Percentiles rank a stretch among this genome's conserved stretches.
These are phyloP conservation scores for Penicillium chermesinum DNA, from an alignment of 495 filamentous ascomycete genomes.

Conservation along the genomic window DNA sequence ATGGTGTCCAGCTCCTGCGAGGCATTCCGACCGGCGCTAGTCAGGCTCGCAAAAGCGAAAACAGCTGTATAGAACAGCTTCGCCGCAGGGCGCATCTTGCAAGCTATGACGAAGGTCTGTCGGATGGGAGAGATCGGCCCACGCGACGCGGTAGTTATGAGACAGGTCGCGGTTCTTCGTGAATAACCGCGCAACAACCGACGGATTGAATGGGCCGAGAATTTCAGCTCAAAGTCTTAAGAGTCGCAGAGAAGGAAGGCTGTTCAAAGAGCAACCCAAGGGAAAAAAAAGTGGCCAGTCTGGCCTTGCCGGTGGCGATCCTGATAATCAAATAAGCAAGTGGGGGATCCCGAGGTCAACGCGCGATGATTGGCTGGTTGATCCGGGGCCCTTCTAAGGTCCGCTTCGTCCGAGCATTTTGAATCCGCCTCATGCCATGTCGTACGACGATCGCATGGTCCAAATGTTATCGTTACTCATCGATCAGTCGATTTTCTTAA, in stretches of 20 bases:
- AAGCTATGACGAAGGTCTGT: not conserved
- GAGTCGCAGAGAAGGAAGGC: not conserved
- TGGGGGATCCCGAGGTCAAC: conserved; percentile 11
- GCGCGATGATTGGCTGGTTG: conserved; percentile 9
- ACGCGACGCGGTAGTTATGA: not conserved
- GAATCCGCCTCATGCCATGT: not conserved
- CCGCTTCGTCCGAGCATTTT: not conserved
- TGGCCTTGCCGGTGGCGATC: conserved; percentile 16
- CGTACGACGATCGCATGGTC: not conserved
- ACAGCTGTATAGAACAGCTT: conserved; percentile 71
- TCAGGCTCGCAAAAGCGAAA: conserved; percentile 62
- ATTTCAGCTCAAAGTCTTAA: not conserved
- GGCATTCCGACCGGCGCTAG: conserved; percentile 35
- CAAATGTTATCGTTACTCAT: not conserved
- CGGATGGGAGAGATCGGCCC: not conserved
- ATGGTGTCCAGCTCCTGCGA: conserved; percentile 36
- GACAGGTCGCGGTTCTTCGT: not conserved
- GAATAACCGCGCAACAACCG: not conserved
- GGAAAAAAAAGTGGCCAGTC: conserved; percentile 29
- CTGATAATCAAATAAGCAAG: conserved; percentile 5
- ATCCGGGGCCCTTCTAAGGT: not conserved
- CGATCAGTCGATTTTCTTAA: too few species aligned
- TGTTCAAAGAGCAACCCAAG: not conserved
- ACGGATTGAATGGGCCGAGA: not conserved
- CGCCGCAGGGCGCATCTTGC: conserved; percentile 60